Base-by-base conservation (phyloP, 495 filamentous ascomycete species). In the Penicillium manginii region DNA sequence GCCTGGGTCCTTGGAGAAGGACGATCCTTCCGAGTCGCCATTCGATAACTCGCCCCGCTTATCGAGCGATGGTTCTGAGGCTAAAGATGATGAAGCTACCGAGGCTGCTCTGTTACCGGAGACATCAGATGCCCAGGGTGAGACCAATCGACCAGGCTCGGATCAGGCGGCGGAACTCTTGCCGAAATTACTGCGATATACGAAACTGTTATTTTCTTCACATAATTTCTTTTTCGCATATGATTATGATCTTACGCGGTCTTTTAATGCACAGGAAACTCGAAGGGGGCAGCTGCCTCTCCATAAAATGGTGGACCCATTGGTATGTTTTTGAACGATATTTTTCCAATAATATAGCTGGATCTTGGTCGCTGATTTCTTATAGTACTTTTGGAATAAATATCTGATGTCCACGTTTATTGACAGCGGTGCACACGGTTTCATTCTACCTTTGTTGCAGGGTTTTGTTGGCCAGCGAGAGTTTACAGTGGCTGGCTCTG, bases 171-270 rank as follows among this genome's bases (percentile, higher is more conserved):
- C 74, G 23, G 71, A 78, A n/a, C 74, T 98, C 17, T 78, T 93
- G 32, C 93, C 93, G 2, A 96, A 96, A 72, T 73, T 97, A 50
- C 74, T 98, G 26, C 83, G 89, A 15, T 94, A 90, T 49, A 88
- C 91, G 12, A 89, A 88, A 68, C 77, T 97, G 47, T 76, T 96
- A 49, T 90, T 97, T 62, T 81, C 87, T 4, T 91, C 88, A 17
- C 81, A 80, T 54, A 97, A 90, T 69, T 97, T 97, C 74, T 97
- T 87, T 74, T 98, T 90, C 65, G 87, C 91, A 12, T 96, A 98
- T 70, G 94, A 98, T 59, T 83, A 90, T 70, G 93, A 97, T 66
- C 81, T 97, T 32, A 96, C 93, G 11, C 81, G 87, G 43, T 84
- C 82, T 59, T 66, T 89, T 63, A 76, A 78, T 35, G 73, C 70